These are phyloP conservation scores for Xerophyta viscosa DNA, from an alignment of 106 monocot genomes.

Conservation along the genomic window DNA sequence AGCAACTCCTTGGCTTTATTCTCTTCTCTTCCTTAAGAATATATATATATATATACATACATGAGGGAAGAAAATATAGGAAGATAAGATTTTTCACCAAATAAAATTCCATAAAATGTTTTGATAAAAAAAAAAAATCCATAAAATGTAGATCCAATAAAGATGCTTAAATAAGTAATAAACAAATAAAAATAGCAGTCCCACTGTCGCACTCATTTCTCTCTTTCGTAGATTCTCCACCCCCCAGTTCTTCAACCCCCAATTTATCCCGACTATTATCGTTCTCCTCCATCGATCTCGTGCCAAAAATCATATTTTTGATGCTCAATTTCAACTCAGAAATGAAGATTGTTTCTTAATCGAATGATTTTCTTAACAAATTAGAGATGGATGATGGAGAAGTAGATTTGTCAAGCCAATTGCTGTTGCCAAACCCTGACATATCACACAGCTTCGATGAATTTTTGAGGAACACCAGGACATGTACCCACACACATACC, in stretches of 20 bases:
- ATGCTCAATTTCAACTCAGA: background rate
- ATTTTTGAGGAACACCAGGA: conserved; percentile 32
- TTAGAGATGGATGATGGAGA: conserved; percentile 36
- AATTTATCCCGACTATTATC: too few species aligned
- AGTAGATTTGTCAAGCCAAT: conserved; percentile 31
- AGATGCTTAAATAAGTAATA: too few species aligned
- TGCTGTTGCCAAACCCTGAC: conserved; percentile 32
- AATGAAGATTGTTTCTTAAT: background rate
- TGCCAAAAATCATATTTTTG: background rate
- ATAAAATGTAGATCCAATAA: too few species aligned
- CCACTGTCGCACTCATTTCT: too few species aligned
- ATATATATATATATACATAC: background rate
- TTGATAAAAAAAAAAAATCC: too few species aligned
- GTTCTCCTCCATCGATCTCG: too few species aligned
- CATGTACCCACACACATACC: conserved; percentile 85
- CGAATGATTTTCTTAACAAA: background rate
- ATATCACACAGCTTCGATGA: conserved; percentile 45
- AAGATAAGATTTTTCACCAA: too few species aligned
- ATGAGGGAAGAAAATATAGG: too few species aligned
- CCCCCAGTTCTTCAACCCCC: too few species aligned
- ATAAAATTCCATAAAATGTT: too few species aligned
- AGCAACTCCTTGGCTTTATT: background rate
- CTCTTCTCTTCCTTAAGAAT: background rate
- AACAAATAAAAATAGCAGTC: too few species aligned
- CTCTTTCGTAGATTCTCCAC: too few species aligned